Conservation (phyloP, 2,329 filamentous ascomycete species). For the Lasiodiplodia theobromae region DNA sequence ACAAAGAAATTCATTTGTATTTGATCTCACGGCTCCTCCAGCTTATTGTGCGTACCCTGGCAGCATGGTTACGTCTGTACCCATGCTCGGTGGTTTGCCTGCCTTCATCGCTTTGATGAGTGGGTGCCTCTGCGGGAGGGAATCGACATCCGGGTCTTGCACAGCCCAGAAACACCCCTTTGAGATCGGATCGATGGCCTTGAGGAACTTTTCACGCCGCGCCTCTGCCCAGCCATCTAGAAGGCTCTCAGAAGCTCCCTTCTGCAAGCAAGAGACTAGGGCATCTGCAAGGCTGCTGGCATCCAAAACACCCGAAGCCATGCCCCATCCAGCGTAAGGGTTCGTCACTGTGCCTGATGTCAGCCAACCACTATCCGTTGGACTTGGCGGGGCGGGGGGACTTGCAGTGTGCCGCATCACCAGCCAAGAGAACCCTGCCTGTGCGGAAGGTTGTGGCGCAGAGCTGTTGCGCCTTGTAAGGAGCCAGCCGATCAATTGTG, state of each 20-base stretch:
- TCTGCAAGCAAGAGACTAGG: slow-evolving; percentile 37
- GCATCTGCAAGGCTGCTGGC: slow-evolving; percentile 41
- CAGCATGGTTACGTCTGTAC: slow-evolving; percentile 39
- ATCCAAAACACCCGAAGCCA: slow-evolving; percentile 46
- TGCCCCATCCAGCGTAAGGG: slow-evolving; percentile 47
- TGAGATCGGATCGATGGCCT: slow-evolving; percentile 41
- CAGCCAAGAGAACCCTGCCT: slow-evolving; percentile 46
- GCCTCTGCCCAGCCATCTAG: slow-evolving; percentile 46
- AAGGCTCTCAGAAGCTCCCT: slow-evolving; percentile 37
- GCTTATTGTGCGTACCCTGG: slow-evolving; percentile 34
- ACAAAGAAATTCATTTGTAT: neutral
- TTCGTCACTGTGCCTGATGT: slow-evolving; percentile 41
- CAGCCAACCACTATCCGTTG: neutral
- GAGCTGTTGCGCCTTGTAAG: slow-evolving; percentile 52
- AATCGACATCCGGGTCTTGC: slow-evolving; percentile 38
- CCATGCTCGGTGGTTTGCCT: slow-evolving; percentile 40
- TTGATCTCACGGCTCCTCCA: neutral
- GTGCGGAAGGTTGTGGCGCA: slow-evolving; percentile 42
- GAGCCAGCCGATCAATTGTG: slow-evolving; percentile 45
- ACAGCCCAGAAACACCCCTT: slow-evolving; percentile 30
- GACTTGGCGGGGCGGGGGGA: neutral
- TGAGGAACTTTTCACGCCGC: slow-evolving; percentile 44
- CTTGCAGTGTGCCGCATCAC: slow-evolving; percentile 50
- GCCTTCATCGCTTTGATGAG: slow-evolving; percentile 37
- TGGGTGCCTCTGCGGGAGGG: slow-evolving; percentile 38